Evolutionary conservation across 2,329 filamentous ascomycete species (phyloP).

Genomic region (Ophiostoma himal-ulmi): DNA sequence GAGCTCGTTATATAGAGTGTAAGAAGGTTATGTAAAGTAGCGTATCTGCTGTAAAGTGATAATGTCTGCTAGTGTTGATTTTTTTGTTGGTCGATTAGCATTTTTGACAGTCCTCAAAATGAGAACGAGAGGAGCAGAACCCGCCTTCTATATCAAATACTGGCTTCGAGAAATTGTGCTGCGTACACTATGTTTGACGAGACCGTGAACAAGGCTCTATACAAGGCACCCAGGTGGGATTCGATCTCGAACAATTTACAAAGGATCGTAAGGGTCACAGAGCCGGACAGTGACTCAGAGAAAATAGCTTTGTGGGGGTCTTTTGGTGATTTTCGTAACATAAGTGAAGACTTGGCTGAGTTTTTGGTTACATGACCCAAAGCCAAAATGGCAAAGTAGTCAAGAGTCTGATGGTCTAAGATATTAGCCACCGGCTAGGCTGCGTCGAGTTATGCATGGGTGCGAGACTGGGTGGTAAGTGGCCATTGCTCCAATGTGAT

Average conservation of each 20-base stretch:
- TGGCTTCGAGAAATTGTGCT: not conserved
- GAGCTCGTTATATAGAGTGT: not conserved
- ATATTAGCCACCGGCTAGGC: not conserved
- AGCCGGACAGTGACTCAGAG: constrained; percentile 20
- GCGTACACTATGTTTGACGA: not conserved
- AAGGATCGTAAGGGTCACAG: not conserved
- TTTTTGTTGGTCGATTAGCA: no score
- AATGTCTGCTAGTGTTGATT: no score
- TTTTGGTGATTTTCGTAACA: not conserved
- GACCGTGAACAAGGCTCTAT: not conserved
- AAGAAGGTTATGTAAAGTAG: not conserved
- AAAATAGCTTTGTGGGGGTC: not conserved
- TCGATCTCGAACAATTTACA: not conserved
- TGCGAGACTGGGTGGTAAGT: not conserved
- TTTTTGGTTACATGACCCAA: not conserved
- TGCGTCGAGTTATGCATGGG: not conserved
- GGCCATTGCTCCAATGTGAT: not conserved
- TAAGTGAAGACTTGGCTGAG: not conserved
- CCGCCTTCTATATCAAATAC: not conserved
- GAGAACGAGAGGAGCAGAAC: not conserved
- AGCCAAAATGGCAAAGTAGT: not conserved
- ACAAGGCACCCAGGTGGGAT: not conserved
- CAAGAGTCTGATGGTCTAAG: not conserved
- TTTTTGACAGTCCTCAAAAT: not conserved
- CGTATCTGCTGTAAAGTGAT: not conserved